These are phyloP conservation scores for Annona squamosa DNA, from an alignment of 164 flowering plant genomes.

Conservation along the genomic window DNA sequence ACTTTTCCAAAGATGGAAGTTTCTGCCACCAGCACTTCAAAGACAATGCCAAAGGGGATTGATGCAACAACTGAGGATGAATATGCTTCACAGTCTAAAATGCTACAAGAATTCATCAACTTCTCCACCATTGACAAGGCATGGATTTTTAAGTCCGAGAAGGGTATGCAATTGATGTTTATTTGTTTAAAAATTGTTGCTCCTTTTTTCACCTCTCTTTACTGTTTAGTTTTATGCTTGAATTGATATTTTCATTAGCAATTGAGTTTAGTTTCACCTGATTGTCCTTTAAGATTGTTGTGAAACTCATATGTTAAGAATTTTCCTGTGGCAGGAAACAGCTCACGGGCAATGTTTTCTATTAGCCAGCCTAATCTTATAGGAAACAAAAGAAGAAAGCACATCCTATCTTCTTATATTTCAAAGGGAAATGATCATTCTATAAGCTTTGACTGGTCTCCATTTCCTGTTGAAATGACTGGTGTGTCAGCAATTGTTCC, in stretches of 20 bases:
- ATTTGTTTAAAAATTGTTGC: neutral
- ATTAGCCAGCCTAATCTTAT: constrained; percentile 69
- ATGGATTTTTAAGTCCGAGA: constrained; percentile 59
- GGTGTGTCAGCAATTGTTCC: constrained; percentile 74
- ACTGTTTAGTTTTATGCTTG: neutral
- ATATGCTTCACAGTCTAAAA: constrained; percentile 56
- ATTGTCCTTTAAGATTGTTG: neutral
- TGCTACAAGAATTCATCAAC: constrained; percentile 56
- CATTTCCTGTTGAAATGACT: constrained; percentile 80
- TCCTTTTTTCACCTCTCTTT: neutral
- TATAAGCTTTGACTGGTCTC: constrained; percentile 78
- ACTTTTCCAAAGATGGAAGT: constrained; percentile 41
- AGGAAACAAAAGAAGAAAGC: constrained; percentile 71
- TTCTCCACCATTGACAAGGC: constrained; percentile 71
- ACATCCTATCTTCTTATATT: constrained; percentile 51
- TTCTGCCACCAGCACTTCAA: constrained; percentile 23
- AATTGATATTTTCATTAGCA: neutral
- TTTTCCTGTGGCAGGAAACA: constrained; percentile 36
- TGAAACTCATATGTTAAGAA: neutral
- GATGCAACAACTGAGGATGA: constrained; percentile 58
- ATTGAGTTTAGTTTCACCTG: neutral
- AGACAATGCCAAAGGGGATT: constrained; percentile 34
- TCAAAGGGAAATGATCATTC: constrained; percentile 25
- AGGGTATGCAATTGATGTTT: constrained; percentile 30
- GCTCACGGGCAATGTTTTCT: constrained; percentile 65